Evolutionary conservation across 495 filamentous ascomycete species (phyloP).

Genomic region (Bryoglossum gracile): DNA sequence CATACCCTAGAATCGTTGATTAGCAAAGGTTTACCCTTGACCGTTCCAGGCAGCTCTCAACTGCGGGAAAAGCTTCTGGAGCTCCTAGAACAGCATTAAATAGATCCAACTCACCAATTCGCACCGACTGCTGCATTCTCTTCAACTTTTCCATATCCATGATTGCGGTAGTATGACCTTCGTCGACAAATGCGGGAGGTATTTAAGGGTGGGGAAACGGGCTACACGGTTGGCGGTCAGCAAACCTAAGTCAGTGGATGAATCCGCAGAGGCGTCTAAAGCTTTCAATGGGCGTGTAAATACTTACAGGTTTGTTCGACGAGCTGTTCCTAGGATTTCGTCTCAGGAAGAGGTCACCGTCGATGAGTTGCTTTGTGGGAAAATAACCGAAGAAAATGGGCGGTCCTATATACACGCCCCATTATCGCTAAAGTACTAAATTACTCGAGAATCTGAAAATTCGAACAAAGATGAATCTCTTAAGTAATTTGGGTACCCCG

Average conservation of each 20-base stretch:
- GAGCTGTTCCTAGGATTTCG: conserved; percentile 5
- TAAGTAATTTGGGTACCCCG: no score
- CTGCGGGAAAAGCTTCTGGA: conserved; percentile 6
- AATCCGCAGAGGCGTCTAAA: background rate
- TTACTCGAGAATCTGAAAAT: no score
- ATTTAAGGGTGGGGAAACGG: background rate
- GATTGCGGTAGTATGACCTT: conserved; percentile 32
- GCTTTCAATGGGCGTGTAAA: background rate
- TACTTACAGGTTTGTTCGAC: conserved; percentile 6
- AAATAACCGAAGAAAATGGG: no score
- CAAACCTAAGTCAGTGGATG: background rate
- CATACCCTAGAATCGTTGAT: conserved; percentile 26
- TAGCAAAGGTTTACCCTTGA: background rate
- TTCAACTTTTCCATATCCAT: conserved; percentile 71
- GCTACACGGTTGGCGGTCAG: background rate
- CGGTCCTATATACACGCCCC: no score
- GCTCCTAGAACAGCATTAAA: background rate
- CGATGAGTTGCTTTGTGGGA: no score
- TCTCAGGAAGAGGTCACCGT: conserved; percentile 4
- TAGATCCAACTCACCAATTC: conserved; percentile 59
- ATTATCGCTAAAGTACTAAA: no score
- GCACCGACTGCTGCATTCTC: conserved; percentile 68
- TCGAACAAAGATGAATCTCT: no score
- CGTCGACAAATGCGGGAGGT: conserved; percentile 14
- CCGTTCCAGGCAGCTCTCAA: background rate